Conservation (phyloP, 495 filamentous ascomycete genomes). For the Annulohypoxylon bovei region DNA sequence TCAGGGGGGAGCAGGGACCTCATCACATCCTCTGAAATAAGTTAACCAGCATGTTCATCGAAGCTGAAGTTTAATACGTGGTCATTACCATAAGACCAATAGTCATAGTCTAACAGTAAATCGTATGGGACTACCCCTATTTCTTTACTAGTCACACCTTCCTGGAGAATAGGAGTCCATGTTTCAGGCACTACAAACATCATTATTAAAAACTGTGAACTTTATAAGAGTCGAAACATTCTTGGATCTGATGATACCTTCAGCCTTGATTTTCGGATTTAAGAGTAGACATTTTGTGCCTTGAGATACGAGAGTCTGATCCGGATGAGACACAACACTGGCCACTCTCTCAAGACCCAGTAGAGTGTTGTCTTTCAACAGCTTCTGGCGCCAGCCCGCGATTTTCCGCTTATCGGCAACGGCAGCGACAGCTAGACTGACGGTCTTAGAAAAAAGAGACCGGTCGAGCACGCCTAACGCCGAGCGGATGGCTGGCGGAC, state of each 20-base stretch:
- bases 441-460: constrained; percentile 77
- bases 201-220: constrained; percentile 13
- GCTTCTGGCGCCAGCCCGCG: constrained; percentile 66
- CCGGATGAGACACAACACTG: constrained; percentile 64
- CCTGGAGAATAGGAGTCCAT: constrained; percentile 74
- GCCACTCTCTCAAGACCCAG: constrained; percentile 63
- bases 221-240: constrained; percentile 11
- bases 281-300: constrained; percentile 80
- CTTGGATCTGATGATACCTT: constrained; percentile 61
- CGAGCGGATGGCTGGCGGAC: constrained; percentile 80
- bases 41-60: constrained; percentile 12
- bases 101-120: constrained; percentile 79
- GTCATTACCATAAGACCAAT: constrained; percentile 81
- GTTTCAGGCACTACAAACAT: constrained; percentile 72
- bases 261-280: constrained; percentile 70
- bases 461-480: constrained; percentile 77
- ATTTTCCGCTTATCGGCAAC: constrained; percentile 78
- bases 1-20: constrained; percentile 76
- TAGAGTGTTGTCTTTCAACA: constrained; percentile 67
- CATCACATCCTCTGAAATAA: constrained; percentile 78
- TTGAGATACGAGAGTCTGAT: constrained; percentile 60
- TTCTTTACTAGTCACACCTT: constrained; percentile 71
- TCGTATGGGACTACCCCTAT: constrained; percentile 77
- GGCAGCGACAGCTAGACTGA: constrained; percentile 81
- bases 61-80: constrained; percentile 20